phyloP scores from a whole-genome alignment of 225 moss, liverwort and hornwort genomes.

The Rhytidiadelphus loreus region DNA sequence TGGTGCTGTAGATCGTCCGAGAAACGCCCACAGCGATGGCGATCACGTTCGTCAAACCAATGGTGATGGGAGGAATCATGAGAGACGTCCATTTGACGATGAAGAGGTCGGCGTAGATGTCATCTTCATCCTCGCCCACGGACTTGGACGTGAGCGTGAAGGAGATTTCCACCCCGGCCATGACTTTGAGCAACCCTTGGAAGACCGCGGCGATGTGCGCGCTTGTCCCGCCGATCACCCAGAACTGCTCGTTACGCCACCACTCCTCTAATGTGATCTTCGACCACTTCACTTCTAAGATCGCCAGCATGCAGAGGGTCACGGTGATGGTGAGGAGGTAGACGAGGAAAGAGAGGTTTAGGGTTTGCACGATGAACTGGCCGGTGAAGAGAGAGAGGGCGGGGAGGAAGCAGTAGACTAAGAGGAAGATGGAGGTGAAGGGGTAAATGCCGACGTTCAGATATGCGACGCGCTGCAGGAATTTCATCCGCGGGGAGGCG shows the following conservation, averaged over 20 bases:
- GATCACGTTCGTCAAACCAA: conserved; percentile 47
- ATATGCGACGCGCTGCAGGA: conserved; percentile 61
- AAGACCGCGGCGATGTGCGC: conserved; percentile 68
- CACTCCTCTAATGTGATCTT: conserved; percentile 66
- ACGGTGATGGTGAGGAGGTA: conserved; percentile 60
- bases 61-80: conserved; percentile 68
- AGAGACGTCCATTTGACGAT: conserved; percentile 63
- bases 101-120: conserved; percentile 64
- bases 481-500: conserved; percentile 59
- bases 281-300: conserved; percentile 71
- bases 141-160: conserved; percentile 70
- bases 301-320: conserved; percentile 55
- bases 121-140: conserved; percentile 41
- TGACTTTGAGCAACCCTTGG: conserved; percentile 62
- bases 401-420: conserved; percentile 75
- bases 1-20: conserved; percentile 45
- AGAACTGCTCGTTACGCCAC: conserved; percentile 82
- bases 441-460: conserved; percentile 71
- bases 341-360: conserved; percentile 53
- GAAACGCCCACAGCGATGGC: conserved; percentile 56
- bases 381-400: conserved; percentile 71
- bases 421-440: conserved; percentile 64
- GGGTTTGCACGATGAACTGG: conserved; percentile 62
- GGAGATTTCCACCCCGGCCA: conserved; percentile 68
- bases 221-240: conserved; percentile 78